phyloP scores from a whole-genome alignment of 495 filamentous ascomycete genomes.

The Penicillium ucsense region DNA sequence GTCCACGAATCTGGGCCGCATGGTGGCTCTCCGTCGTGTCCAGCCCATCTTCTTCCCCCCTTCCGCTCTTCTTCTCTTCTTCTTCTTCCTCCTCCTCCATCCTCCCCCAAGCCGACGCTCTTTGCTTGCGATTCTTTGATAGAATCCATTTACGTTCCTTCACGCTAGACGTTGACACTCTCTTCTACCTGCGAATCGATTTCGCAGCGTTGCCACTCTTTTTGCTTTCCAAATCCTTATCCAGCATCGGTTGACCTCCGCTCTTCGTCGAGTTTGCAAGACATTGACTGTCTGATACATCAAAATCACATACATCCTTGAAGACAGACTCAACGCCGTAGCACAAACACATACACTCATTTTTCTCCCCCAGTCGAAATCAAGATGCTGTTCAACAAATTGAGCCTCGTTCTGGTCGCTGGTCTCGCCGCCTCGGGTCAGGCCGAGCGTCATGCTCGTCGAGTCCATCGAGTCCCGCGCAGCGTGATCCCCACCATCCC shows the following conservation, averaged over 20 bases:
- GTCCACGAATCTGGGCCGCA: too few relatives aligned
- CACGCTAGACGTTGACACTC: conserved; percentile 20
- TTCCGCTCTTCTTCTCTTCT: conserved; percentile 8
- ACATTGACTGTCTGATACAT: conserved; percentile 19
- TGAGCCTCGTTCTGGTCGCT: conserved; percentile 38
- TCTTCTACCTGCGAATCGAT: conserved; percentile 38
- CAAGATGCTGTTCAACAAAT: conserved; percentile 36
- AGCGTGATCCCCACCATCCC: conserved; percentile 10
- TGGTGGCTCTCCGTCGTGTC: too few relatives aligned
- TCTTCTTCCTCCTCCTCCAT: conserved; percentile 7
- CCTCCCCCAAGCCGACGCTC: conserved; percentile 10
- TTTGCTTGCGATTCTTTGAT: conserved; percentile 19
- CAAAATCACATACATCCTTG: not conserved
- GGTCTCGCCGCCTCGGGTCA: conserved; percentile 37
- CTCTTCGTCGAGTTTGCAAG: not conserved
- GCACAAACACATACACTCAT: not conserved
- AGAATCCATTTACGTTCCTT: conserved; percentile 11
- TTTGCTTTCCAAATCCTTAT: conserved; percentile 1
- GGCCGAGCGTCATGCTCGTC: conserved; percentile 27
- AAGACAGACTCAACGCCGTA: too few relatives aligned
- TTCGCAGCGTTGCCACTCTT: conserved; percentile 31
- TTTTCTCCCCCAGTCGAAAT: conserved; percentile 2
- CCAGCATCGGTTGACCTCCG: not conserved
- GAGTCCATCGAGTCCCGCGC: conserved; percentile 21
- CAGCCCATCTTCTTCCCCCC: conserved; percentile 7